Evolutionary conservation across 2,329 filamentous ascomycete species (phyloP).

Genomic region (Neonectria punicea): DNA sequence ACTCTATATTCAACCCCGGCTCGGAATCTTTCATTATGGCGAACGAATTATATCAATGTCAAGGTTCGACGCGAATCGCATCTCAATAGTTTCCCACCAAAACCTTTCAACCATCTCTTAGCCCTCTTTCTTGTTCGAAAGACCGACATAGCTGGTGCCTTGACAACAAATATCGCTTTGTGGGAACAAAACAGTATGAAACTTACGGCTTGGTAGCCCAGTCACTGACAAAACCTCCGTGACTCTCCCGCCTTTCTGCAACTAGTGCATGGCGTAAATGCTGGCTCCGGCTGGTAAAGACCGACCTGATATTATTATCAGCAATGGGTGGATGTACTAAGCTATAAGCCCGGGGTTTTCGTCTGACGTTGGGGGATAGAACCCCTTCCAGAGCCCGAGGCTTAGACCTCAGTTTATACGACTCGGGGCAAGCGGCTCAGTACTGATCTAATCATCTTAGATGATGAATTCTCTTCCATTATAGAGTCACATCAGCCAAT

Average conservation of each 20-base stretch:
- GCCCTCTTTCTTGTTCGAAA: background rate
- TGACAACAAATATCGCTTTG: background rate
- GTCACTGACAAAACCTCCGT: constrained; percentile 14
- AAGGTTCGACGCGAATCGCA: background rate
- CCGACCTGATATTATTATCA: background rate
- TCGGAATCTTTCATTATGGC: too few species aligned
- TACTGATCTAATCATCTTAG: too few species aligned
- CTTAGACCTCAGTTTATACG: too few species aligned
- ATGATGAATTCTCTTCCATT: too few species aligned
- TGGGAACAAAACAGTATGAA: background rate
- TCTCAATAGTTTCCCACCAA: constrained; percentile 5
- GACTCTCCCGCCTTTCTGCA: background rate
- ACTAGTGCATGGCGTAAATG: background rate
- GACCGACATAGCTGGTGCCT: background rate
- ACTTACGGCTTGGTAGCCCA: constrained; percentile 11
- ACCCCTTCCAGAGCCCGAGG: too few species aligned
- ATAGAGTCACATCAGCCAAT: too few species aligned
- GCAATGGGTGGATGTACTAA: background rate
- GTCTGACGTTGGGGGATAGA: too few species aligned
- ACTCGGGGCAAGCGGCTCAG: too few species aligned
- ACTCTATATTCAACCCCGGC: too few species aligned
- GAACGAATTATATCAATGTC: too few species aligned
- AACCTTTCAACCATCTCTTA: background rate
- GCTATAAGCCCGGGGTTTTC: background rate
- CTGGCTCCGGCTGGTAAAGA: background rate